These are phyloP conservation scores for Kodamaea jinghongensis DNA, from an alignment of 805 yeast species.

Conservation along the genomic window DNA sequence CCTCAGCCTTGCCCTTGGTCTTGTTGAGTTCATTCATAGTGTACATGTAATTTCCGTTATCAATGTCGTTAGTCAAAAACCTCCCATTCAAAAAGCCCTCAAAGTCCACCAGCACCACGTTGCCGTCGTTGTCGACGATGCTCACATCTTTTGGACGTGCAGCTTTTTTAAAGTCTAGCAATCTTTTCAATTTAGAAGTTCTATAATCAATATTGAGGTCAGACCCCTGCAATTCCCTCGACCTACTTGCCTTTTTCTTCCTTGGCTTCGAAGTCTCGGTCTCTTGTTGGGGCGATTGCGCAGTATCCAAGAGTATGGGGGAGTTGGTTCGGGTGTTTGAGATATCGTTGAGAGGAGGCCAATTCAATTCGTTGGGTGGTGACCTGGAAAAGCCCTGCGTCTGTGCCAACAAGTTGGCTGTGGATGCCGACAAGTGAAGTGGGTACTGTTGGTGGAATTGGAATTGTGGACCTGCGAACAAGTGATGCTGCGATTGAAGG, in stretches of 20 bases:
- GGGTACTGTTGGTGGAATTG: constrained; percentile 7
- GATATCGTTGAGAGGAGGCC: constrained; percentile 3
- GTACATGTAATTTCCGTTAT: constrained; percentile 32
- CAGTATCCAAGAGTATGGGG: neutral
- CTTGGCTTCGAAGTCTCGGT: neutral
- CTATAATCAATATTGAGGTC: constrained; percentile 23
- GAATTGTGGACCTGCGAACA: neutral
- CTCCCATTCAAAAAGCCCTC: constrained; percentile 43
- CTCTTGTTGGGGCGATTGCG: neutral
- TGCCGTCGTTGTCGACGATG: constrained; percentile 29
- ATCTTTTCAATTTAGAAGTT: constrained; percentile 21
- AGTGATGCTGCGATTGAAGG: neutral
- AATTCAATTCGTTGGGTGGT: constrained; percentile 1
- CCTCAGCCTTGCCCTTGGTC: neutral
- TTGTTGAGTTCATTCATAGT: constrained; percentile 7
- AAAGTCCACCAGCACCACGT: constrained; percentile 24
- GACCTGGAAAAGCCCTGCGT: constrained; percentile 1
- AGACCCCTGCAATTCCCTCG: constrained; percentile 1
- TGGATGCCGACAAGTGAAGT: constrained; percentile 6
- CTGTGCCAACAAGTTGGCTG: constrained; percentile 7
- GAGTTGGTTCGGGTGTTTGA: constrained; percentile 3
- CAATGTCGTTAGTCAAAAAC: constrained; percentile 40
- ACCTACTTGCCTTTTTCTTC: constrained; percentile 2
- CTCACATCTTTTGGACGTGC: constrained; percentile 18
- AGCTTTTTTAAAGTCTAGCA: constrained; percentile 28